Evolutionary conservation across 2,329 filamentous ascomycete genomes (phyloP).

Genomic region (Diaporthe ilicicola): DNA sequence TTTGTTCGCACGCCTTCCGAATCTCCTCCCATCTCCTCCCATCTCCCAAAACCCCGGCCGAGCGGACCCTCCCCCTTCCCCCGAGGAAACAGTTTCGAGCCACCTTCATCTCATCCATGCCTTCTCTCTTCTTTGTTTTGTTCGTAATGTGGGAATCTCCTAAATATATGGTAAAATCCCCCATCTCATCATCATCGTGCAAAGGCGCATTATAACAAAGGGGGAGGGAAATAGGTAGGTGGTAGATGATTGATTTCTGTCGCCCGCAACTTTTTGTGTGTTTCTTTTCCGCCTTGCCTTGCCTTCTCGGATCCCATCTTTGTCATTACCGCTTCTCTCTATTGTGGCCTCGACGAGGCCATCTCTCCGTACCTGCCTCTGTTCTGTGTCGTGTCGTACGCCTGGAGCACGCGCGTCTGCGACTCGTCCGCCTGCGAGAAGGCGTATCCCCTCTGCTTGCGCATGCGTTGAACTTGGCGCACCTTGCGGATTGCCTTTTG

Average conservation of each 20-base stretch:
- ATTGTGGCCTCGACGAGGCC: slow-evolving; percentile 57
- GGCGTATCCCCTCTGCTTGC: slow-evolving; percentile 97
- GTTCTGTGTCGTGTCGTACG: slow-evolving; percentile 95
- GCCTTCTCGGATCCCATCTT: background rate
- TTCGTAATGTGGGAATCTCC: background rate
- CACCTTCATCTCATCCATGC: background rate
- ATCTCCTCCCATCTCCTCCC: too few relatives aligned
- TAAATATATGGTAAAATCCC: background rate
- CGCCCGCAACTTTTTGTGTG: background rate
- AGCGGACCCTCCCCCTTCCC: background rate
- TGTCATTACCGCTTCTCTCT: slow-evolving; percentile 2
- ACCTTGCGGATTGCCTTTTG: slow-evolving; percentile 99
- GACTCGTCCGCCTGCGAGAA: slow-evolving; percentile 98
- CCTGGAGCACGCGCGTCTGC: slow-evolving; percentile 93
- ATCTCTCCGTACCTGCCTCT: slow-evolving; percentile 96
- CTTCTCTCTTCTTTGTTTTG: slow-evolving; percentile 1
- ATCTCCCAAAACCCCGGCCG: background rate
- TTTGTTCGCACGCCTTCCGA: too few relatives aligned
- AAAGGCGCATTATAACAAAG: slow-evolving; percentile 18
- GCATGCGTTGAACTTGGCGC: slow-evolving; percentile 97
- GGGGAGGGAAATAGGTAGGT: background rate
- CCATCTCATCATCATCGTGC: slow-evolving; percentile 16
- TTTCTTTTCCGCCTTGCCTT: background rate
- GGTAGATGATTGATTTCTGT: background rate
- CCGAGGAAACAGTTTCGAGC: background rate